A percentile compares a stretch with the other conserved stretches of the same genome.
These are phyloP conservation scores for Oxytropis ochrocephala DNA, from an alignment of 306 rosid species.

Conservation along the genomic window DNA sequence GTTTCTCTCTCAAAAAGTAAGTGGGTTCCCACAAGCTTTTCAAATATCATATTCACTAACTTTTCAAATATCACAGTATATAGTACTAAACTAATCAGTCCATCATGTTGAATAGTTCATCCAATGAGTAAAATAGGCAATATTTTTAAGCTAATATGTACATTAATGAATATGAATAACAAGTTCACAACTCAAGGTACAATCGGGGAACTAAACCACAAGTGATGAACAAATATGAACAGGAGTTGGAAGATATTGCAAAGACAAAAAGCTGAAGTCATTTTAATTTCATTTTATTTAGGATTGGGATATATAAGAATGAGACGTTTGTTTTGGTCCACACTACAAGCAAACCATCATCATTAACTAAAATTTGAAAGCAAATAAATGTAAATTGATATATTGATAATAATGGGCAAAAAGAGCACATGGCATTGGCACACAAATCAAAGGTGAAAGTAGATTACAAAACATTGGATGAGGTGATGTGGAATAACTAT, in stretches of 20 bases:
- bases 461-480: background rate
- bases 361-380: background rate
- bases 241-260: background rate
- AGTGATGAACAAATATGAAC: background rate
- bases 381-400: background rate
- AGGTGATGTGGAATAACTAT: background rate
- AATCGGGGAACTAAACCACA: background rate
- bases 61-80: background rate
- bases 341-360: background rate
- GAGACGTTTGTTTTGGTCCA: background rate
- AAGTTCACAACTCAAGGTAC: background rate
- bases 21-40: background rate
- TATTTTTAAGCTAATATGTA: no score
- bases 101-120: no score
- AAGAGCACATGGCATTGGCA: background rate
- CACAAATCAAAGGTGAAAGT: background rate
- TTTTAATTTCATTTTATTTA: background rate
- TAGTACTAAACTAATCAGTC: no score
- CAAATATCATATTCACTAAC: background rate
- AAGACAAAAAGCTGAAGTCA: background rate
- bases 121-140: no score
- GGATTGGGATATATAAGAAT: background rate
- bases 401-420: background rate
- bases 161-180: background rate
- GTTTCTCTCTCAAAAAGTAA: background rate